A percentile compares a stretch with the other conserved stretches of the same genome.
Evolutionary conservation across 306 rosid genomes (phyloP).

Genomic region (Dryas alaskensis): DNA sequence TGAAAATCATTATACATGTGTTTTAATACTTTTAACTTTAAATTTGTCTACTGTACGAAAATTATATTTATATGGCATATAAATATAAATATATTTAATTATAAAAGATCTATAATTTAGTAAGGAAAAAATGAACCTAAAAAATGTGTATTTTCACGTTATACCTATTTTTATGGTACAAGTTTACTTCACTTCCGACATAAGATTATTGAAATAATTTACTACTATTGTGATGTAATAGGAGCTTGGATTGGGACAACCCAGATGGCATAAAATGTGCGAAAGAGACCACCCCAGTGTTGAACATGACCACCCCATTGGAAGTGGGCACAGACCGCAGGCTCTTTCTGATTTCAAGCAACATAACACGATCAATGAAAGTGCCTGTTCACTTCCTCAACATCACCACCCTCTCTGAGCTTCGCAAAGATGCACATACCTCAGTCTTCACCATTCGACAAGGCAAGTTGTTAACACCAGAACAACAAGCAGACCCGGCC

Average conservation of each 20-base stretch:
- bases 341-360: constrained; percentile 48
- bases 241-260: constrained; percentile 90
- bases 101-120: too few relatives aligned
- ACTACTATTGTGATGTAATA: constrained; percentile 15
- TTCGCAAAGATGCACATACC: constrained; percentile 88
- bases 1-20: neutral
- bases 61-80: too few relatives aligned
- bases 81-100: too few relatives aligned
- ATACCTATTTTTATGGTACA: too few relatives aligned
- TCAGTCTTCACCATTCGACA: constrained; percentile 85
- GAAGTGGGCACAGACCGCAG: constrained; percentile 78
- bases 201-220: neutral
- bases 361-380: constrained; percentile 46
- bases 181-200: neutral
- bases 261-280: constrained; percentile 92
- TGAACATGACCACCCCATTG: constrained; percentile 42
- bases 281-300: constrained; percentile 67
- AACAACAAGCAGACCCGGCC: constrained; percentile 78
- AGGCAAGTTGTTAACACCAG: constrained; percentile 65
- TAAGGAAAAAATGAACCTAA: too few relatives aligned
- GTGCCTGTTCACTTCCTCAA: constrained; percentile 63
- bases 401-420: constrained; percentile 75
- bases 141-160: too few relatives aligned
- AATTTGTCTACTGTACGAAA: too few relatives aligned
- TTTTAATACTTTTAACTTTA: too few relatives aligned